These are phyloP conservation scores for Teratosphaeria nubilosa DNA, from an alignment of 2,329 filamentous ascomycete species.

Conservation along the genomic window DNA sequence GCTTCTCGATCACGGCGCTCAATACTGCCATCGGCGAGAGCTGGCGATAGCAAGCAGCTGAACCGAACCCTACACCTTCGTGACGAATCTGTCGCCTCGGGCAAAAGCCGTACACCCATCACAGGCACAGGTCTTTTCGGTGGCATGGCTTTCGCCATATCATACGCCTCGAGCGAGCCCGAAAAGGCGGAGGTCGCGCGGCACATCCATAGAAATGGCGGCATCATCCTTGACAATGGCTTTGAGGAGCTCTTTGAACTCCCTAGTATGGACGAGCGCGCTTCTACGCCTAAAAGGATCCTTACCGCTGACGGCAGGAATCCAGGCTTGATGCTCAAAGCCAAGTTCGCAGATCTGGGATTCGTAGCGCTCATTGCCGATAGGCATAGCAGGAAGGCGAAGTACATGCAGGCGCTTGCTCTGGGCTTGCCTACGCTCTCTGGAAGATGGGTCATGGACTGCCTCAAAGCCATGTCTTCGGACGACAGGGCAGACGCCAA, in stretches of 20 bases:
- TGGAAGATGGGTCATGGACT: conserved; percentile 69
- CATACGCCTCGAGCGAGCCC: conserved; percentile 50
- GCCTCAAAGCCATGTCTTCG: conserved; percentile 35
- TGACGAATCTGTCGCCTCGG: conserved; percentile 16
- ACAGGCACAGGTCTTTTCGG: conserved; percentile 48
- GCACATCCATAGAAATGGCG: conserved; percentile 61
- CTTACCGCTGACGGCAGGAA: not conserved
- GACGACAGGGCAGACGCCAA: conserved; percentile 34
- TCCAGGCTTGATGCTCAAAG: conserved; percentile 36
- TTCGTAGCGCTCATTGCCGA: conserved; percentile 85
- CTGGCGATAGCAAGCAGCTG: not conserved
- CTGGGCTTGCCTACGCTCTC: conserved; percentile 80
- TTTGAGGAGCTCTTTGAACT: conserved; percentile 71
- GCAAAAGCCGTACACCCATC: not conserved
- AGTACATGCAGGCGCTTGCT: conserved; percentile 90
- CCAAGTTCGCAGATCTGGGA: conserved; percentile 44
- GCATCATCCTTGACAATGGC: conserved; percentile 58
- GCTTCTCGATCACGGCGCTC: conserved; percentile 39
- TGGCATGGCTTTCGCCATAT: conserved; percentile 81
- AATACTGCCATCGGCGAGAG: conserved; percentile 8
- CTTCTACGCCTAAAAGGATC: conserved; percentile 7
- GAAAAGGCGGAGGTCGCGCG: conserved; percentile 49
- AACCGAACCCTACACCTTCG: conserved; percentile 12
- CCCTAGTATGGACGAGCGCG: conserved; percentile 23
- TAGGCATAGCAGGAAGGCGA: conserved; percentile 72